These are phyloP conservation scores for Boletus eberwhitei DNA, from an alignment of 768 basidiomycete species.

Conservation along the genomic window DNA sequence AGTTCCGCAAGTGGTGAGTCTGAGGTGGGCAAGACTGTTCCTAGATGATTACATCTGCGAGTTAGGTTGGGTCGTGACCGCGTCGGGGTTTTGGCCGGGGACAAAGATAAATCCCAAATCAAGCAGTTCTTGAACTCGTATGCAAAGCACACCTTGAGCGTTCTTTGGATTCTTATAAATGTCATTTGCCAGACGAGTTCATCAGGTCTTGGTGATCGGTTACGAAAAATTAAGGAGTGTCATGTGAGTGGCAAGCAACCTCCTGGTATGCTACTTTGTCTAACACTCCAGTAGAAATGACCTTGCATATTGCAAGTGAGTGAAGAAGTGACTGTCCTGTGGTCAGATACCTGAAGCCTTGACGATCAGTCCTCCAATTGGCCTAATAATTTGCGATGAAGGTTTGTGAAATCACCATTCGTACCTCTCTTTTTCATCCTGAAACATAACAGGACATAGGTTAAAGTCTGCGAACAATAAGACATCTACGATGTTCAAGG, in stretches of 20 bases:
- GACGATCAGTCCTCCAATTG: conserved; percentile 74
- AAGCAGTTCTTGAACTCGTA: conserved; percentile 75
- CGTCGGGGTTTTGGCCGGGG: conserved; percentile 56
- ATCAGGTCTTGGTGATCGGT: conserved; percentile 90
- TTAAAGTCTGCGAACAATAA: conserved; percentile 91
- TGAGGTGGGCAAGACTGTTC: not conserved
- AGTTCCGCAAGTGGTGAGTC: conserved; percentile 91
- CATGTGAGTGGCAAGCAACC: conserved; percentile 50
- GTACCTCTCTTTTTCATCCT: not conserved
- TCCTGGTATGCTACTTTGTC: not conserved
- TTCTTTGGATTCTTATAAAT: not conserved
- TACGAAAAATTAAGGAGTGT: conserved; percentile 88
- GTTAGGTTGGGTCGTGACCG: conserved; percentile 55
- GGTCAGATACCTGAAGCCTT: not conserved
- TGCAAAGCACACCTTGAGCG: conserved; percentile 21
- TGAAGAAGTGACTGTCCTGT: not conserved
- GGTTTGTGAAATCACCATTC: conserved; percentile 39
- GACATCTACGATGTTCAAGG: conserved; percentile 82
- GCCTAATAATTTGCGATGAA: conserved; percentile 94
- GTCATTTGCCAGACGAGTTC: conserved; percentile 48
- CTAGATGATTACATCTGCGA: not conserved
- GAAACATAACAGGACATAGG: conserved; percentile 64
- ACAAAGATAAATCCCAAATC: conserved; percentile 53
- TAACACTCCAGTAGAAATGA: conserved; percentile 41
- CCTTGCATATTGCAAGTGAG: conserved; percentile 63